Evolutionary conservation across 2,329 filamentous ascomycete species (phyloP).

Genomic region (Monilinia laxa): DNA sequence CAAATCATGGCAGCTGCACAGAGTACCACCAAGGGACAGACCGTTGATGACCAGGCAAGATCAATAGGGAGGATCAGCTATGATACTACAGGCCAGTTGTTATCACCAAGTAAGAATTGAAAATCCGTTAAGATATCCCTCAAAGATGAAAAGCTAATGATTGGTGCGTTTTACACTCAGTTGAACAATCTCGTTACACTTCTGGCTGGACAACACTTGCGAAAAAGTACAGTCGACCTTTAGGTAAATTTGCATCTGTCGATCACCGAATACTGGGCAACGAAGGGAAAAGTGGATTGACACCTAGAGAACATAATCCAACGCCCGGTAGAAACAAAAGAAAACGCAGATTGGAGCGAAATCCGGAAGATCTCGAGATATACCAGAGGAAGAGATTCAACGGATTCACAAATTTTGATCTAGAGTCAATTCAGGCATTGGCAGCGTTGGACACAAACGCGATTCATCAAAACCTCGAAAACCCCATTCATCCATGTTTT

Average conservation of each 20-base stretch:
- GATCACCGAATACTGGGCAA: slow-evolving; percentile 6
- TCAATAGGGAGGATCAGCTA: slow-evolving; percentile 2
- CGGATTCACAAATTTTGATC: neutral
- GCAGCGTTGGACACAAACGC: neutral
- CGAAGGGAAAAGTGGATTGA: slow-evolving; percentile 4
- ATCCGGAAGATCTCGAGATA: neutral
- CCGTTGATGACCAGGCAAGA: neutral
- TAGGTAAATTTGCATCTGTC: slow-evolving; percentile 3
- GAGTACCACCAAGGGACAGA: neutral
- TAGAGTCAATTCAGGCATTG: neutral
- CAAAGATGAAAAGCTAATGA: neutral
- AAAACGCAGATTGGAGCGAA: neutral
- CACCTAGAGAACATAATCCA: neutral
- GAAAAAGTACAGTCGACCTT: slow-evolving; percentile 5
- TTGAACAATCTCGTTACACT: neutral
- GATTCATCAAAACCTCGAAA: neutral
- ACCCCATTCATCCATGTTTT: slow-evolving; percentile 23
- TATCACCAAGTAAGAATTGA: slow-evolving; percentile 4
- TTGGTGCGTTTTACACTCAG: neutral
- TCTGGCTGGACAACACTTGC: neutral
- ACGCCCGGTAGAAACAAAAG: neutral
- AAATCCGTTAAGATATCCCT: neutral
- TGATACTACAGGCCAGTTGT: slow-evolving; percentile 18
- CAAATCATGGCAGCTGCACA: neutral
- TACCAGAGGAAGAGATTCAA: slow-evolving; percentile 13